These are phyloP conservation scores for Solanum peruvianum DNA, from an alignment of 257 asterid species.

Conservation along the genomic window DNA sequence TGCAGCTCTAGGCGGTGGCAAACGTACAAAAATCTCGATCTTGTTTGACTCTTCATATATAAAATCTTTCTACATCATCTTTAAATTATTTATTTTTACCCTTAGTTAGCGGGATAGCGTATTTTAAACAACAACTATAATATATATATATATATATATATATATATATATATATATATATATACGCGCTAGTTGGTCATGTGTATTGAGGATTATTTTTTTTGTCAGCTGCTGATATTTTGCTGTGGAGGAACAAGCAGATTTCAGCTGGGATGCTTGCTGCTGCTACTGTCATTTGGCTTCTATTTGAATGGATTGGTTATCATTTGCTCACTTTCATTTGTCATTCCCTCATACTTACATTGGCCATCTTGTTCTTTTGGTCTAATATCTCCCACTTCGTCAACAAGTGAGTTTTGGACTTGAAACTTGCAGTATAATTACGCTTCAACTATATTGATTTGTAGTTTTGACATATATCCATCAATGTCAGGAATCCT, in stretches of 20 bases:
- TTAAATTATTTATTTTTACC: neutral
- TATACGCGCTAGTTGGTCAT: too few relatives aligned
- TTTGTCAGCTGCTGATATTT: slow-evolving; percentile 72
- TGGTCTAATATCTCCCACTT: slow-evolving; percentile 89
- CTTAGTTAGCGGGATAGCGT: neutral
- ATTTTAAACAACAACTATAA: neutral
- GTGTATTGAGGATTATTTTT: neutral
- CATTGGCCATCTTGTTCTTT: slow-evolving; percentile 59
- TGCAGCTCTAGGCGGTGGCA: slow-evolving; percentile 74
- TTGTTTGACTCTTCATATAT: neutral
- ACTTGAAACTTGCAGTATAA: too few relatives aligned
- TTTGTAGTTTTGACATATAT: neutral
- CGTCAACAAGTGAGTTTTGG: slow-evolving; percentile 42
- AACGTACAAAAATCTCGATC: slow-evolving; percentile 34
- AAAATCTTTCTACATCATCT: neutral
- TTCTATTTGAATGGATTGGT: slow-evolving; percentile 81
- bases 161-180: too few relatives aligned
- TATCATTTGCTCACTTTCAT: slow-evolving; percentile 74
- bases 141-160: too few relatives aligned
- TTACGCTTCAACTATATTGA: too few relatives aligned
- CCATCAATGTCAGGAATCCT: slow-evolving; percentile 34
- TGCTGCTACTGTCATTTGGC: slow-evolving; percentile 87
- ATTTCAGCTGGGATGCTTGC: slow-evolving; percentile 69
- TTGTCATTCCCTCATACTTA: slow-evolving; percentile 72
- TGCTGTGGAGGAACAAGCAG: slow-evolving; percentile 94